A percentile compares a stretch with the other conserved stretches of the same genome.
phyloP scores from a whole-genome alignment of 441 rosid genomes.

The Adansonia rubrostipa region DNA sequence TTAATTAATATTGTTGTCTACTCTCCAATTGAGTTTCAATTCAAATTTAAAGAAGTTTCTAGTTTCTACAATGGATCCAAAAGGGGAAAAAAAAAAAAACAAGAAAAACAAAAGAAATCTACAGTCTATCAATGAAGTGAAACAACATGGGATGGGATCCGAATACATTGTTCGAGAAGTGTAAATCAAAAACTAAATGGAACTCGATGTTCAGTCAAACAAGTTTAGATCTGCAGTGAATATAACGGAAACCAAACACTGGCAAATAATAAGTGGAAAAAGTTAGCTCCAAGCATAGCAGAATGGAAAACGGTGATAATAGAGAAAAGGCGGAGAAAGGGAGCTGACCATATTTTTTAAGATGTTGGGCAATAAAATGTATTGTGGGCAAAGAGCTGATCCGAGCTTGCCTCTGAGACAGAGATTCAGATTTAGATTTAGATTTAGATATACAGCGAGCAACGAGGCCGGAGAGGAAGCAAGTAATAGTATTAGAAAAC shows the following conservation, averaged over 20 bases:
- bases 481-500: no score
- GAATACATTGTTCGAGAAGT: not conserved
- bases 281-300: not conserved
- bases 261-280: not conserved
- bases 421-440: not conserved
- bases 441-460: not conserved
- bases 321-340: not conserved
- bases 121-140: not conserved
- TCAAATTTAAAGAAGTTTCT: not conserved
- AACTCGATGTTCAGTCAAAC: not conserved
- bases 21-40: not conserved
- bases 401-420: constrained; percentile 2
- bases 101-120: no score
- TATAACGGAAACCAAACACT: not conserved
- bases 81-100: not conserved
- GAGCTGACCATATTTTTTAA: constrained; percentile 36
- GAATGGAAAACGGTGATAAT: not conserved
- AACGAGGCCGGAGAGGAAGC: not conserved
- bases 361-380: constrained; percentile 14
- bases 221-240: constrained; percentile 15
- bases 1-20: not conserved
- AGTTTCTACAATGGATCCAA: not conserved
- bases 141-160: constrained; percentile 6
- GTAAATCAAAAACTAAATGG: not conserved
- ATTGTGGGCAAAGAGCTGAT: not conserved